phyloP scores from a whole-genome alignment of 352 stramenopile genomes.

The Globisporangium nodosum region DNA sequence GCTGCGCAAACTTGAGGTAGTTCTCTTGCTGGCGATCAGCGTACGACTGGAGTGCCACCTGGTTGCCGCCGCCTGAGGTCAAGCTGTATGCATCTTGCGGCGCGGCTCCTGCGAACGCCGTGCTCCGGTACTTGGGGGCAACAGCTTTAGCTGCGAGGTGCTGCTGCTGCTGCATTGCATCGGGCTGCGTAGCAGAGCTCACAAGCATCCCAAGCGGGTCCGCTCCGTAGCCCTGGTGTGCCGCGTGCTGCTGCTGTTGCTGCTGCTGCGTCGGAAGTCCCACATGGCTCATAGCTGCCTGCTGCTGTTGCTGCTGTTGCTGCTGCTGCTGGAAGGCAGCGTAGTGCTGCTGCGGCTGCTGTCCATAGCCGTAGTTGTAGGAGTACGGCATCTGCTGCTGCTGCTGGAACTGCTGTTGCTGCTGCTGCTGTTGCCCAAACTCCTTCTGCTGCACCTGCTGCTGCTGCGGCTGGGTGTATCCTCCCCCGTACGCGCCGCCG shows the following conservation, averaged over 20 bases:
- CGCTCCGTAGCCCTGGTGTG: conserved; percentile 22
- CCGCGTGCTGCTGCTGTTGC: conserved; percentile 9
- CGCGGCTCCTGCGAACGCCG: background rate
- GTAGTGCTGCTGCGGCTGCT: conserved; percentile 8
- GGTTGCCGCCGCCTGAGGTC: background rate
- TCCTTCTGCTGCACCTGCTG: conserved; percentile 15
- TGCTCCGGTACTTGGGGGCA: conserved; percentile 10
- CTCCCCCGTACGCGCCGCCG: conserved; percentile 8
- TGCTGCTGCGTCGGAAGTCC: conserved; percentile 18
- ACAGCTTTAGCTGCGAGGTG: conserved; percentile 11
- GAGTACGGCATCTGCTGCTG: conserved; percentile 25
- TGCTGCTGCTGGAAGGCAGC: background rate
- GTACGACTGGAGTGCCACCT: conserved; percentile 7
- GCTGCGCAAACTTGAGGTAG: conserved; percentile 28
- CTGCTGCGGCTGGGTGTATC: conserved; percentile 14
- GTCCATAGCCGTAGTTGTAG: conserved; percentile 26
- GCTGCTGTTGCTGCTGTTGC: conserved; percentile 29
- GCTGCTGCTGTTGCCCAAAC: conserved; percentile 7
- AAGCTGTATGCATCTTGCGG: conserved; percentile 8
- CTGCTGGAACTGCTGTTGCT: conserved; percentile 19
- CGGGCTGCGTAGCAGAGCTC: conserved; percentile 43
- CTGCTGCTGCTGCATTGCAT: conserved; percentile 21
- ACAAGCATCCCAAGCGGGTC: conserved; percentile 52
- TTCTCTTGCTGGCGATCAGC: conserved; percentile 8
- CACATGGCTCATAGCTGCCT: conserved; percentile 6